phyloP scores from a whole-genome alignment of 2,329 filamentous ascomycete species.

The Beauveria sp. region DNA sequence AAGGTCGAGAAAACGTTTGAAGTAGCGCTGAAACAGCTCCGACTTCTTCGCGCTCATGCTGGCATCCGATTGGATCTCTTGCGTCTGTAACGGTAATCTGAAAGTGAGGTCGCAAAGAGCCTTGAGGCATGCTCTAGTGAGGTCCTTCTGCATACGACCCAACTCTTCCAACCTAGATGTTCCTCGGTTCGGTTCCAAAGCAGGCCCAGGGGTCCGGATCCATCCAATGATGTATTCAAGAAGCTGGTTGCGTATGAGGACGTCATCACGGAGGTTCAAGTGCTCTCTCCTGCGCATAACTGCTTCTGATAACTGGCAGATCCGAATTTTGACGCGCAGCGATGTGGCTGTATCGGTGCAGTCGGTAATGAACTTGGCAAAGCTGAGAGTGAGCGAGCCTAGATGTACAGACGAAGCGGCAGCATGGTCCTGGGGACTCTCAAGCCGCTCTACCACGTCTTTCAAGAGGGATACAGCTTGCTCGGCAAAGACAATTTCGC shows the following conservation, averaged over 20 bases:
- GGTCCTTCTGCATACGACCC: constrained; percentile 51
- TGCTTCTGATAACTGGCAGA: constrained; percentile 59
- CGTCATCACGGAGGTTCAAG: constrained; percentile 59
- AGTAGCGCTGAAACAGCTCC: constrained; percentile 65
- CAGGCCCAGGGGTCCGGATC: constrained; percentile 53
- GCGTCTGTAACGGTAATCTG: constrained; percentile 57
- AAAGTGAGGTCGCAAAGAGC: constrained; percentile 60
- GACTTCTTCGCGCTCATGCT: constrained; percentile 61
- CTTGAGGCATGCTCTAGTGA: constrained; percentile 58
- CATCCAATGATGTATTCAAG: constrained; percentile 61
- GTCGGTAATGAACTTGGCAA: constrained; percentile 58
- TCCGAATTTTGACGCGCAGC: constrained; percentile 59
- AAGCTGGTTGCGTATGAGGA: constrained; percentile 60
- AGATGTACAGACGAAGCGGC: constrained; percentile 57
- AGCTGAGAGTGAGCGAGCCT: constrained; percentile 54
- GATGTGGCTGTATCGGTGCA: constrained; percentile 47
- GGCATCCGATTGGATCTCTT: constrained; percentile 57
- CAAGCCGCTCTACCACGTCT: constrained; percentile 55
- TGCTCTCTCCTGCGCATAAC: constrained; percentile 61
- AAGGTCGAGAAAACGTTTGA: constrained; percentile 60
- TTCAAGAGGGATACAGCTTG: constrained; percentile 58
- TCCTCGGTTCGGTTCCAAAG: constrained; percentile 32
- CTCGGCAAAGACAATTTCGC: constrained; percentile 58
- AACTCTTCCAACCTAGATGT: constrained; percentile 48
- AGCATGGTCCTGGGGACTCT: constrained; percentile 54